These are phyloP conservation scores for Gleditsia sinensis DNA, from an alignment of 306 rosid species.

Conservation along the genomic window DNA sequence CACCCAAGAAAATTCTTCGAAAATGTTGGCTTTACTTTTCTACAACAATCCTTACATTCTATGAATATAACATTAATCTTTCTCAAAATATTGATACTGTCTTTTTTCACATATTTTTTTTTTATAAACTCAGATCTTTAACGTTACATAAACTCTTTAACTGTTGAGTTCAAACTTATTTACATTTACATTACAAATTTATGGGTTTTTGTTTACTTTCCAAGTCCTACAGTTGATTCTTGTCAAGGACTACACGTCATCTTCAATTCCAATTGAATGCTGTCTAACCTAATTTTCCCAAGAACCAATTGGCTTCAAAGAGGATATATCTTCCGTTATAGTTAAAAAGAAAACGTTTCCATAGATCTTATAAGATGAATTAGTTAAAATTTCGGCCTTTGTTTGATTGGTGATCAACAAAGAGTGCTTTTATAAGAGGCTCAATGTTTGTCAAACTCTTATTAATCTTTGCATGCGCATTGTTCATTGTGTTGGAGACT, in stretches of 20 bases:
- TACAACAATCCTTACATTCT: too few relatives aligned
- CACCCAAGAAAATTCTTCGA: constrained; percentile 40
- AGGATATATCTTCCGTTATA: background rate
- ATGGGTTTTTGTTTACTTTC: too few relatives aligned
- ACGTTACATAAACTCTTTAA: too few relatives aligned
- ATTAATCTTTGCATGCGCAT: constrained; percentile 16
- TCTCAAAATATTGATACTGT: too few relatives aligned
- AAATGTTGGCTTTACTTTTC: constrained; percentile 45
- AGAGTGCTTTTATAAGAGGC: constrained; percentile 1
- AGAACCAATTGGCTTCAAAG: constrained; percentile 7
- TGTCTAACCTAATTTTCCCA: constrained; percentile 39
- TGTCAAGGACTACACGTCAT: constrained; percentile 58
- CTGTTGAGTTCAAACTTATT: too few relatives aligned
- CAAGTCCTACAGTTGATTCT: constrained; percentile 28
- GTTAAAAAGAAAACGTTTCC: background rate
- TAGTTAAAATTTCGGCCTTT: background rate
- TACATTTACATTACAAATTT: too few relatives aligned
- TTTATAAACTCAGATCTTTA: too few relatives aligned
- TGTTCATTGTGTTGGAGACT: constrained; percentile 25
- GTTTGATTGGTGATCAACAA: constrained; percentile 1
- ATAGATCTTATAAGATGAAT: background rate
- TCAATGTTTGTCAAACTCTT: constrained; percentile 15
- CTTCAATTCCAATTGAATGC: constrained; percentile 23
- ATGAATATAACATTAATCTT: too few relatives aligned
- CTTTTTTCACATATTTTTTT: too few relatives aligned